Base-by-base conservation (phyloP, 2,329 filamentous ascomycete species). In the Cryphonectria japonica region DNA sequence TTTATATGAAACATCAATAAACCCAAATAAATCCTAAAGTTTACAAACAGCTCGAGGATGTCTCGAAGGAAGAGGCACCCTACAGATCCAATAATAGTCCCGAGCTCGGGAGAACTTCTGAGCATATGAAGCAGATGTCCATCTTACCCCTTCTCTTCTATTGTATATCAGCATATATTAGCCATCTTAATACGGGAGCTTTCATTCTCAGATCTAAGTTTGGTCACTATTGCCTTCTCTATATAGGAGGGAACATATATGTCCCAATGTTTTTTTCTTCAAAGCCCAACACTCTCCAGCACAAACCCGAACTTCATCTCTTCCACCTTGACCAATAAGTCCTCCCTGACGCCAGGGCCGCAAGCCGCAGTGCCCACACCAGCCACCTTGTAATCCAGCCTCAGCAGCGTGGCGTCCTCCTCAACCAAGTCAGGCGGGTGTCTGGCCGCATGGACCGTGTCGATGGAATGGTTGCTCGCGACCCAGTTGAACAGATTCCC, bases 381-480 rank as follows among this genome's bases (percentile, higher is more conserved):
- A 0, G 84, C 82, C n/a, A 86, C 84, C 72, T 78, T 78, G 0
- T 79, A 79, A 73, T 85, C 83, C n/a, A 86, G 74, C 43, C 83
- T 78, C 54, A 86, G 73, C 50, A 84, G 75, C 6, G 80, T 81
- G 0, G 80, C 83, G 69, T 85, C 82, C 74, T 86, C 83, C 72
- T 83, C 83, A 2, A 81, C 81, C 68, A 93, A 78, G 77, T 93
- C 89, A 74, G 87, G 84, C 0, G 91, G 91, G 77, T 93, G 91
- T 60, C 81, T 84, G 2, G 90, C 89, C 1, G 82, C 82, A 63
- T 89, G 85, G 39, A 93, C 79, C 65, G 84, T 86, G 50, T 79
- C 77, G 34, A 84, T 82, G 26, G 83, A 82, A 76, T 90, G 88
- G 72, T 86, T 85, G 11, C 84, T 84, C 0, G 85, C 87, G 66